Conservation (phyloP, 208 protist genomes). For the Crithidia expoeki region DNA sequence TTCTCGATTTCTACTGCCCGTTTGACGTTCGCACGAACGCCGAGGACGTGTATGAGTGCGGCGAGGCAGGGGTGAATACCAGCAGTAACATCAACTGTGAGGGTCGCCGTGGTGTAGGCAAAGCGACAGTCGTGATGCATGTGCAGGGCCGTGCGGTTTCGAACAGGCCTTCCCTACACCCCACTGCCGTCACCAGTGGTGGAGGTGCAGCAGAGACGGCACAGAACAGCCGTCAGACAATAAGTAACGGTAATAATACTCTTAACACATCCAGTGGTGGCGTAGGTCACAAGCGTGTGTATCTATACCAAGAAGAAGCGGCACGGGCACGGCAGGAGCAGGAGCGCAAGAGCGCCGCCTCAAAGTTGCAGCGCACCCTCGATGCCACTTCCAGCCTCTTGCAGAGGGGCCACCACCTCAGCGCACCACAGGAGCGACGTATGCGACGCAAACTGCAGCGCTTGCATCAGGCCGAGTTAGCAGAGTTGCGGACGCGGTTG, state of each 20-base stretch:
- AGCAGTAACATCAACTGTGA: too few species aligned
- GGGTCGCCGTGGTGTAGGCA: neutral
- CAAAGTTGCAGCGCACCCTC: conserved; percentile 30
- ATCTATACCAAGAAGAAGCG: conserved; percentile 21
- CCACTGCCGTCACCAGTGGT: neutral
- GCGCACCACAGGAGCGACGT: conserved; percentile 23
- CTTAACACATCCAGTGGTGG: neutral
- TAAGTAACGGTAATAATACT: too few species aligned
- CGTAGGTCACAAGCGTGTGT: conserved; percentile 23
- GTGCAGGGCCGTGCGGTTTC: conserved; percentile 28
- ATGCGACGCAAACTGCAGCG: conserved; percentile 35
- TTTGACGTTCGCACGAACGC: conserved; percentile 8
- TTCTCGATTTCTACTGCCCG: conserved; percentile 38
- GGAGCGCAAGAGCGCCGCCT: conserved; percentile 22
- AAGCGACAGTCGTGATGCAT: neutral
- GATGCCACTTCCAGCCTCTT: conserved; percentile 9
- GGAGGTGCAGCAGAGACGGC: too few species aligned
- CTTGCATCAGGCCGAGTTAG: conserved; percentile 19
- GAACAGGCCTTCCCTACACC: conserved; percentile 16
- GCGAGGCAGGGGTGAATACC: neutral
- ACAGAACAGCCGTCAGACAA: neutral
- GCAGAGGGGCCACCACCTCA: conserved; percentile 28
- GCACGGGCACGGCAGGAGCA: conserved; percentile 9
- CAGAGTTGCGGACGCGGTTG: conserved; percentile 15
- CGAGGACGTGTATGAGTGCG: neutral